phyloP scores from a whole-genome alignment of 257 asterid species.

The Oldenlandia corymbosa region DNA sequence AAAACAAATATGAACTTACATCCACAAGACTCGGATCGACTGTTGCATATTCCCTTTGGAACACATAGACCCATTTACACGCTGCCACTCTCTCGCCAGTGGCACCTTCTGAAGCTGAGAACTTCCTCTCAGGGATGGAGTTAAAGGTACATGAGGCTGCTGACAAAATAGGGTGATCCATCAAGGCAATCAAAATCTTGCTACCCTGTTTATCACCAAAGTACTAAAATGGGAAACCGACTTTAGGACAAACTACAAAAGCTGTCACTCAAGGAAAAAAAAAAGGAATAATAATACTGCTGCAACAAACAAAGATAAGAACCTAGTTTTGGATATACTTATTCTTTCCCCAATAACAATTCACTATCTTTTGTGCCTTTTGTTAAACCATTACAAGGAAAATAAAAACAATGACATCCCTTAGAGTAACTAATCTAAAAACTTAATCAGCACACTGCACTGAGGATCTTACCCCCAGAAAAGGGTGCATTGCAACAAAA shows the following conservation, averaged over 20 bases:
- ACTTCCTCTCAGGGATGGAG: conserved; percentile 43
- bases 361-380: too few relatives aligned
- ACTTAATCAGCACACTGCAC: too few relatives aligned
- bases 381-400: too few relatives aligned
- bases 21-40: conserved; percentile 76
- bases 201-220: conserved; percentile 39
- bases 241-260: too few relatives aligned
- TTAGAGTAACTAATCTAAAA: too few relatives aligned
- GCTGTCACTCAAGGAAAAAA: too few relatives aligned
- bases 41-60: conserved; percentile 89
- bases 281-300: background rate
- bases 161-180: conserved; percentile 69
- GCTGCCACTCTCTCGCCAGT: conserved; percentile 25
- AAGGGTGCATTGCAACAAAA: too few relatives aligned
- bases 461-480: too few relatives aligned
- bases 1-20: conserved; percentile 39
- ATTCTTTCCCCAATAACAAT: too few relatives aligned
- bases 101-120: conserved; percentile 40
- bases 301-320: background rate
- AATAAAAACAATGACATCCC: too few relatives aligned
- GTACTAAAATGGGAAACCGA: background rate
- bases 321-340: background rate
- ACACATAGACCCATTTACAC: conserved; percentile 62
- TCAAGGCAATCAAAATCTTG: conserved; percentile 46
- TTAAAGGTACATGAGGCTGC: conserved; percentile 55